Evolutionary conservation across 371 early-diverging fungal species (phyloP), one percentile per base, ranked within the genome.

Genomic region (Phascolomyces articulosus): DNA sequence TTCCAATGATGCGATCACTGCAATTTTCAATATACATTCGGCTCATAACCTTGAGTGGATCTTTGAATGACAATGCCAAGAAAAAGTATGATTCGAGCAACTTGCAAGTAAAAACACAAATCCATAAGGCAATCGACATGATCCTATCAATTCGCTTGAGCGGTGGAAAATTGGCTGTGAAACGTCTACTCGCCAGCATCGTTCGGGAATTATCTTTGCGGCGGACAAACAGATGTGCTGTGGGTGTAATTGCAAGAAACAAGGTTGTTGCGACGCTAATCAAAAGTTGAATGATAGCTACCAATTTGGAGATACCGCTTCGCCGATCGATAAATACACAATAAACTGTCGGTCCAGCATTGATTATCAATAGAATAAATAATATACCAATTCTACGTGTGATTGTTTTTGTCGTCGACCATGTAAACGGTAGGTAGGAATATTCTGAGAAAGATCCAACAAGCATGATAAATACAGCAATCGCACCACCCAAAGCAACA

Each of bases 41-140:
- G 62, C 83, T 84, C 73, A 90, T 82, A 9, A 86, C 85, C 69
- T 89, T 87, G 64, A 95, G 79, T 3, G 94, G 91, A 70, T 93
- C 95, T 68, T 90, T 92, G 75, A 94, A 93, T 0, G 93, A 91
- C 21, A 88, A 76, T 0, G 92, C 90, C 66, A 95, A 75, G 84
- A 92, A 94, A 73, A 93, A 91, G 84, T 95, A 95, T 2, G 91
- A 89, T 72, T 92, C 93, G 58, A 93, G 68, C 40, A 92, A 76
- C 72, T 96, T 96, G 83, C 90, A 89, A 1, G 83, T 63, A 68
- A 93, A 92, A 1, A 95, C 89, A 41, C 85, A 79, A 1, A 79
- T 65, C 96, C 96, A 95, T 48, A 96, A 73, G 40, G 78, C 76
- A 23, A 94, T 71, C 18, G 95, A 94, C 65, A 93, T 84, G 16